Percentiles rank a stretch among this genome's conserved stretches.
Conservation (phyloP, 148 eudicot species). For the Polygonum maritimum region DNA sequence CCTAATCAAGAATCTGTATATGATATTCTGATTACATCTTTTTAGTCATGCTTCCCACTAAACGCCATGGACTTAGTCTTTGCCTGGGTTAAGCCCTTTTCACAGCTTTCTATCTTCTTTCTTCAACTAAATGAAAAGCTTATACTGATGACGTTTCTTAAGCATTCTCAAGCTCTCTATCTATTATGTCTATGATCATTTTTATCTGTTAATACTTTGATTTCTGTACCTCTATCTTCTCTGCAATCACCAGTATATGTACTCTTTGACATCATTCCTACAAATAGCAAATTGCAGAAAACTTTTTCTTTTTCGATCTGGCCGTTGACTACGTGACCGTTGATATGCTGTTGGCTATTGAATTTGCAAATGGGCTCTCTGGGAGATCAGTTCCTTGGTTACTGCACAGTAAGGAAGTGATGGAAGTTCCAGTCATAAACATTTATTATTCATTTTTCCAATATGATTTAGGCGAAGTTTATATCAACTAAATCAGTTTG, state of each 20-base stretch:
- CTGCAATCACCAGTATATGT: neutral
- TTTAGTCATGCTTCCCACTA: slow-evolving; percentile 2
- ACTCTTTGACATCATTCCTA: neutral
- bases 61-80: neutral
- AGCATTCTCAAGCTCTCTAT: slow-evolving; percentile 1
- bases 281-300: neutral
- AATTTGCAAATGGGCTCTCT: slow-evolving; percentile 12
- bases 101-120: neutral
- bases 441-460: neutral
- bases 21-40: slow-evolving; percentile 5
- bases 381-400: slow-evolving; percentile 7
- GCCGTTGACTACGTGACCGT: neutral
- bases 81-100: neutral
- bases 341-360: slow-evolving; percentile 31
- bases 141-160: neutral
- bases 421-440: neutral
- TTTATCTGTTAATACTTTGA: neutral
- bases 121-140: neutral
- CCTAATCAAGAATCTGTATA: neutral
- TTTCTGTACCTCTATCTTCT: slow-evolving; percentile 7
- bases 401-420: neutral
- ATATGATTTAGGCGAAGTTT: neutral
- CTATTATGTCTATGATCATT: neutral
- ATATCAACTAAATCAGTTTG: neutral
- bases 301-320: neutral